Evolutionary conservation across 2,329 filamentous ascomycete genomes (phyloP), one percentile per base, ranked within the genome.

Genomic region (Pseudopyricularia javanii): DNA sequence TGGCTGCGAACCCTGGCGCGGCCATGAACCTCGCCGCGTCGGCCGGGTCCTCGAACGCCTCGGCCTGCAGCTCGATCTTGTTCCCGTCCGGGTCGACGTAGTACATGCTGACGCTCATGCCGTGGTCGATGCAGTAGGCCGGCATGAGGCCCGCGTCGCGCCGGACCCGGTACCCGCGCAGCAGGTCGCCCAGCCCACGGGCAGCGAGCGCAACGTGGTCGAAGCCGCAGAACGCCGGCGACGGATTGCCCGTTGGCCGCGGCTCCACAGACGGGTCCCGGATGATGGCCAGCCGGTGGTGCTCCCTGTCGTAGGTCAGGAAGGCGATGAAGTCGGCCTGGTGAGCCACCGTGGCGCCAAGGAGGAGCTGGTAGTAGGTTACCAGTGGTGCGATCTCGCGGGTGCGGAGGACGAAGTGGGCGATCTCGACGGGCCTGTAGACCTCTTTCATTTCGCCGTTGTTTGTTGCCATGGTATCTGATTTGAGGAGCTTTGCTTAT

Each of bases 81-180:
- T 75, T 76, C 12, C 72, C 70, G 58, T 77, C 73, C 5, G 72
- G 73, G 58, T 76, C 74, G 7, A 56, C 54, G 58, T 76, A 76
- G 59, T 76, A 76, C 37, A 76, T 68, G 57, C 66, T 70, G 0
- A 65, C 71, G 2, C 69, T 75, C 2, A 66, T 63, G 3, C 74
- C 74, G 58, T 77, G 74, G 57, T 76, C 74, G 32, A 74, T 63
- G 54, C 60, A 66, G 70, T 70, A 74, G 4, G 64, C 30, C 0
- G 74, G 74, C 30, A 59, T 14, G 45, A 74, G 68, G 1, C 66
- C 68, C 4, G 58, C 54, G 0, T 57, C 57, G 55, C 67, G 68
- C 17, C 67, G 62, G 55, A 69, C 62, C 26, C 56, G 55, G 57
- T 73, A 74, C 4, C 68, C 61, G 3, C 58, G 53, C 7, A 64